Percentiles rank a stretch among this genome's conserved stretches.
Evolutionary conservation across 2,329 filamentous ascomycete species (phyloP).

Genomic region (Calonectria henricotiae): DNA sequence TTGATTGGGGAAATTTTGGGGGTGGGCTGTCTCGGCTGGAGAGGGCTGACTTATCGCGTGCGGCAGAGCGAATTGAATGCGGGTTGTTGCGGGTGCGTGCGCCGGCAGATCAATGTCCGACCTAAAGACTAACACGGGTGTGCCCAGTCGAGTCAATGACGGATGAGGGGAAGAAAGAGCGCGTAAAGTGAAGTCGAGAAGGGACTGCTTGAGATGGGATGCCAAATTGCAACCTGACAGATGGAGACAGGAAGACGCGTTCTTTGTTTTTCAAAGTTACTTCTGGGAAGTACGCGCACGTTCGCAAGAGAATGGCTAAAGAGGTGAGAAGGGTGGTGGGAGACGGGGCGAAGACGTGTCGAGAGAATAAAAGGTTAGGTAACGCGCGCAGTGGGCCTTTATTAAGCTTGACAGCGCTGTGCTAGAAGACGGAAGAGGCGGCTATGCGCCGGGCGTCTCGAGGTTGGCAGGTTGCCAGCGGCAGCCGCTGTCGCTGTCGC

Average conservation of each 20-base stretch:
- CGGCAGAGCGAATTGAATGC: conserved; percentile 43
- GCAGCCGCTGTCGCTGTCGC: conserved; percentile 27
- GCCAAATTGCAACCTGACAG: not conserved
- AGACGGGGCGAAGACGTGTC: conserved; percentile 31
- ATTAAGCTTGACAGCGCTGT: conserved; percentile 29
- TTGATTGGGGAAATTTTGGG: conserved; percentile 50
- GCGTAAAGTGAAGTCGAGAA: conserved; percentile 6
- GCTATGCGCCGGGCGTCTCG: conserved; percentile 20
- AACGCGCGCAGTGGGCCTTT: conserved; percentile 36
- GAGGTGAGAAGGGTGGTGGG: conserved; percentile 23
- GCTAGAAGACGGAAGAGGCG: conserved; percentile 14
- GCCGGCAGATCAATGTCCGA: conserved; percentile 29
- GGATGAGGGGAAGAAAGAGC: not conserved
- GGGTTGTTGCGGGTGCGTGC: conserved; percentile 31
- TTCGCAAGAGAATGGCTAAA: conserved; percentile 29
- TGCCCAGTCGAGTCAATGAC: not conserved
- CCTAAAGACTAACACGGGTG: conserved; percentile 33
- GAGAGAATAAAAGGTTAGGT: conserved; percentile 35
- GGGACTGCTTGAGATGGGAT: not conserved
- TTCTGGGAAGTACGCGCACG: conserved; percentile 22
- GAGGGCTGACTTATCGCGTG: conserved; percentile 50
- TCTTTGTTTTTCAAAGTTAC: conserved; percentile 30
- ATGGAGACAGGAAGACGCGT: conserved; percentile 21
- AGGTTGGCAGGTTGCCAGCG: conserved; percentile 27
- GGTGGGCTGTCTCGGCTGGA: conserved; percentile 53